Percentiles rank a stretch among this genome's conserved stretches.
These are phyloP conservation scores for Yamadazyma dendronema DNA, from an alignment of 1,139 yeast genomes.

Conservation along the genomic window DNA sequence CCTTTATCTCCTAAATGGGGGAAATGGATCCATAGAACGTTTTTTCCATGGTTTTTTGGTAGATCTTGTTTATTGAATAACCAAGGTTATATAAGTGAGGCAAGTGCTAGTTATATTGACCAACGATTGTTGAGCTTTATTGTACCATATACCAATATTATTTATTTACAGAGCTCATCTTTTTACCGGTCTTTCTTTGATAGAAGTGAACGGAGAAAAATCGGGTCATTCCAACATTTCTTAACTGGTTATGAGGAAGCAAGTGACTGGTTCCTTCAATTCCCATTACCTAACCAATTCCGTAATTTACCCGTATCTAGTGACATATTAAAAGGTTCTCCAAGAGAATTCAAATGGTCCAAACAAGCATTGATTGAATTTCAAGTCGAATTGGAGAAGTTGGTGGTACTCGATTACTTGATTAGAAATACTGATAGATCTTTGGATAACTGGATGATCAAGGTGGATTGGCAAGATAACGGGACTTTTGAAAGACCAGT, in stretches of 20 bases:
- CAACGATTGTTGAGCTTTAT: constrained; percentile 55
- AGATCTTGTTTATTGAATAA: constrained; percentile 72
- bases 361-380: constrained; percentile 48
- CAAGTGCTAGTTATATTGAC: constrained; percentile 68
- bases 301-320: constrained; percentile 22
- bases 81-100: constrained; percentile 69
- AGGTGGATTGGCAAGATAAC: constrained; percentile 45
- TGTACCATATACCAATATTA: constrained; percentile 67
- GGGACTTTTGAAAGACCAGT: constrained; percentile 29
- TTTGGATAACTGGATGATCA: constrained; percentile 77
- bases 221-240: constrained; percentile 67
- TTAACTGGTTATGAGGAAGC: constrained; percentile 62
- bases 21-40: constrained; percentile 73
- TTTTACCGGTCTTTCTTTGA: constrained; percentile 60
- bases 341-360: constrained; percentile 52
- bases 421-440: constrained; percentile 79
- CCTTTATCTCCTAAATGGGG: constrained; percentile 80
- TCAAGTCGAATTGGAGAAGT: constrained; percentile 62
- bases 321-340: constrained; percentile 16
- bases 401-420: constrained; percentile 68
- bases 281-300: constrained; percentile 53
- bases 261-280: constrained; percentile 50
- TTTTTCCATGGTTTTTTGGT: constrained; percentile 78
- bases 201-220: constrained; percentile 32
- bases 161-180: constrained; percentile 49